phyloP scores from a whole-genome alignment of 495 filamentous ascomycete species.

The Tuber brumale region DNA sequence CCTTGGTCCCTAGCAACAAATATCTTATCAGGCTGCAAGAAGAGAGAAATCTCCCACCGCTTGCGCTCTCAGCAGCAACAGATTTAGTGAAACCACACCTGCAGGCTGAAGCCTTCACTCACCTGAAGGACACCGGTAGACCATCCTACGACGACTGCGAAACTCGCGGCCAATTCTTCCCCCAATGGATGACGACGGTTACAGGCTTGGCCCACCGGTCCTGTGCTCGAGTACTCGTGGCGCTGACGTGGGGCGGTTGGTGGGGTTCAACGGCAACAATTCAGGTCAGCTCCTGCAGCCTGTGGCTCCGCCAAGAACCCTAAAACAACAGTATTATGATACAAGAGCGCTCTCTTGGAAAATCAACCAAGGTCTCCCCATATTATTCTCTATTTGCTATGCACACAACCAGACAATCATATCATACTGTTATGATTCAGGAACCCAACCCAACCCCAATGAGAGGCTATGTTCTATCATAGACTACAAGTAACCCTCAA shows the following conservation, averaged over 20 bases:
- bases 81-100: not conserved
- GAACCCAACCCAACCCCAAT: not conserved
- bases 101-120: not conserved
- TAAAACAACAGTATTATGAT: too few relatives aligned
- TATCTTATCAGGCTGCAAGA: not conserved
- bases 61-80: not conserved
- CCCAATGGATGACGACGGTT: conserved; percentile 21
- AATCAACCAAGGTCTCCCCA: not conserved
- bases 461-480: too few relatives aligned
- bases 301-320: not conserved
- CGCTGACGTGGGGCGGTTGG: not conserved
- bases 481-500: too few relatives aligned
- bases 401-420: too few relatives aligned
- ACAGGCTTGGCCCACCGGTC: conserved; percentile 20
- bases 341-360: not conserved
- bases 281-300: too few relatives aligned
- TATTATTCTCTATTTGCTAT: too few relatives aligned
- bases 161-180: conserved; percentile 8
- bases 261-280: not conserved
- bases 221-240: not conserved
- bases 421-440: not conserved
- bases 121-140: not conserved
- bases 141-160: not conserved
- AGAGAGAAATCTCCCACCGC: not conserved
- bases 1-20: conserved; percentile 20